Evolutionary conservation across 2,329 filamentous ascomycete genomes (phyloP).

Genomic region (Colletotrichum limetticola): DNA sequence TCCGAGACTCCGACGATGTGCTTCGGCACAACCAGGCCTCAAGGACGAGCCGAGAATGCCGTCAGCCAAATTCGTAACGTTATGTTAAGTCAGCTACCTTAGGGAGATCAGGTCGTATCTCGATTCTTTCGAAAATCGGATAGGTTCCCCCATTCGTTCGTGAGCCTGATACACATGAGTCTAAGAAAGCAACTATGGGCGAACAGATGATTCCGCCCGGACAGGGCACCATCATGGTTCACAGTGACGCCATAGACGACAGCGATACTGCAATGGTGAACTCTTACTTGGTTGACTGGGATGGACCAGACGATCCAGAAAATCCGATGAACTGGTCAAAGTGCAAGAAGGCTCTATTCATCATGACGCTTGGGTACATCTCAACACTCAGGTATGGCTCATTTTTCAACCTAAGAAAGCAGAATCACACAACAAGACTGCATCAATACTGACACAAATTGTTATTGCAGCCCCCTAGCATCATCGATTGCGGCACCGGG

Average conservation of each 20-base stretch:
- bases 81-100: not conserved
- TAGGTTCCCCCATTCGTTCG: not conserved
- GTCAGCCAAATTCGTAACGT: not conserved
- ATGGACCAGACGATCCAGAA: constrained; percentile 47
- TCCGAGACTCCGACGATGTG: not conserved
- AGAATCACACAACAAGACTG: not conserved
- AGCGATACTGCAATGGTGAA: not conserved
- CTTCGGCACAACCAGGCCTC: not conserved
- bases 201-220: not conserved
- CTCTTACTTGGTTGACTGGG: not conserved
- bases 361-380: constrained; percentile 59
- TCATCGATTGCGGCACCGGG: constrained; percentile 75
- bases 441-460: not conserved
- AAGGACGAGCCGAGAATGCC: not conserved
- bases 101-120: not conserved
- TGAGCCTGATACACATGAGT: not conserved
- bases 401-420: too few species aligned
- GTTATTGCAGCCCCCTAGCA: constrained; percentile 50
- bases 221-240: not conserved
- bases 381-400: not conserved
- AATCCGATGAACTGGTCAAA: constrained; percentile 64
- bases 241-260: not conserved
- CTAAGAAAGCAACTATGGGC: not conserved
- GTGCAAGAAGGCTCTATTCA: constrained; percentile 57
- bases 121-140: not conserved